These are phyloP conservation scores for Vitis hybrid DNA, from an alignment of 177 flowering plant genomes.

Conservation along the genomic window DNA sequence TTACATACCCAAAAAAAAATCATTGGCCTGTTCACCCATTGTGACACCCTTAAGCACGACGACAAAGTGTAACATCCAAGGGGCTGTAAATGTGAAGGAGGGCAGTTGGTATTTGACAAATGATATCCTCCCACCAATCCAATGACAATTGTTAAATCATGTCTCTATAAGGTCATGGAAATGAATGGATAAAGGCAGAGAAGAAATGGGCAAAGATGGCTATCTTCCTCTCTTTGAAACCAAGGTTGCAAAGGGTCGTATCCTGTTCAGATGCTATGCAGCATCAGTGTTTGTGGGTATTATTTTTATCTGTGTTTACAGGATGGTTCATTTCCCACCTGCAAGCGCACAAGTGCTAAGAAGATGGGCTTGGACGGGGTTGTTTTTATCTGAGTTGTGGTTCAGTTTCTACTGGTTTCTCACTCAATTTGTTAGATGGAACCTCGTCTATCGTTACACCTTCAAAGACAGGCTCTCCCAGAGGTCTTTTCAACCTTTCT, in stretches of 20 bases:
- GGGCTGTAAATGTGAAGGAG: no score
- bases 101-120: no score
- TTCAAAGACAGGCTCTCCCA: constrained; percentile 31
- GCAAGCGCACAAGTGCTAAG: constrained; percentile 3
- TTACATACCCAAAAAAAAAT: no score
- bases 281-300: constrained; percentile 13
- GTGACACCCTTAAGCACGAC: no score
- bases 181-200: not conserved
- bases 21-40: no score
- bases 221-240: constrained; percentile 28
- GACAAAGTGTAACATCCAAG: no score
- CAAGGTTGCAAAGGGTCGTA: constrained; percentile 7
- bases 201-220: constrained; percentile 7
- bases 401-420: constrained; percentile 33
- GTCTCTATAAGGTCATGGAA: not conserved
- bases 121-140: no score
- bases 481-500: no score
- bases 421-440: constrained; percentile 31
- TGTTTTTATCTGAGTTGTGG: constrained; percentile 30
- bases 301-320: constrained; percentile 16
- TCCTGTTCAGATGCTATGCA: constrained; percentile 1
- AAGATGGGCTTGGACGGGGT: constrained; percentile 5
- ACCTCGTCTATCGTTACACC: constrained; percentile 19
- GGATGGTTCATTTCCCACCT: constrained; percentile 10
- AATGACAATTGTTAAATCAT: not conserved